Conservation (phyloP, 1,139 yeast species). For the Blastobotrys ciferrii region DNA sequence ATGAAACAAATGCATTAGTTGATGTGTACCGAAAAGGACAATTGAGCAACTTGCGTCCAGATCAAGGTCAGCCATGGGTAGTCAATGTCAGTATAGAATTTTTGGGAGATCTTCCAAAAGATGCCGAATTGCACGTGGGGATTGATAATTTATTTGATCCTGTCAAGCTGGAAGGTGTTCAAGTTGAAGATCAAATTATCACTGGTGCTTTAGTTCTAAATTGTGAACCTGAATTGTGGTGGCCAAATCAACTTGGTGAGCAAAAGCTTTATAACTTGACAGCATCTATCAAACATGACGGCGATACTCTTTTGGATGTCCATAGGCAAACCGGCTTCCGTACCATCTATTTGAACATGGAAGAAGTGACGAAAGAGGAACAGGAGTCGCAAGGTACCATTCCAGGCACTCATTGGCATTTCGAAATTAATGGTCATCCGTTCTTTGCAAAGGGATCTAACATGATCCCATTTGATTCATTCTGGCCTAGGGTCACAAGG, state of each 20-base stretch:
- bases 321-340: slow-evolving; percentile 5
- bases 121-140: slow-evolving; percentile 5
- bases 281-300: neutral
- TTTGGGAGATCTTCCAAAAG: slow-evolving; percentile 1
- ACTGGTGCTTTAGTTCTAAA: neutral
- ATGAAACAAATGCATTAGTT: slow-evolving; percentile 6
- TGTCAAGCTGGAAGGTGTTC: neutral
- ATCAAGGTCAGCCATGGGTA: slow-evolving; percentile 1
- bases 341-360: slow-evolving; percentile 8
- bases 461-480: neutral
- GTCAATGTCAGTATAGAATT: slow-evolving; percentile 7
- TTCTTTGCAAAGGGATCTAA: slow-evolving; percentile 5
- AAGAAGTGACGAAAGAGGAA: slow-evolving; percentile 4
- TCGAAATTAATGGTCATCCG: slow-evolving; percentile 2
- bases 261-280: slow-evolving; percentile 12
- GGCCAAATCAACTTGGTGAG: slow-evolving; percentile 15
- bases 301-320: neutral
- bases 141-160: neutral
- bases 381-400: neutral
- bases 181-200: neutral
- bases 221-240: slow-evolving; percentile 14
- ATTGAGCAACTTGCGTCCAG: slow-evolving; percentile 7
- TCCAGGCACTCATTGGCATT: slow-evolving; percentile 10
- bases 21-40: slow-evolving; percentile 9
- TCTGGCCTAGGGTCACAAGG: slow-evolving; percentile 4